Evolutionary conservation across 2,329 filamentous ascomycete species (phyloP).

Genomic region (Scytalidium lignicola): DNA sequence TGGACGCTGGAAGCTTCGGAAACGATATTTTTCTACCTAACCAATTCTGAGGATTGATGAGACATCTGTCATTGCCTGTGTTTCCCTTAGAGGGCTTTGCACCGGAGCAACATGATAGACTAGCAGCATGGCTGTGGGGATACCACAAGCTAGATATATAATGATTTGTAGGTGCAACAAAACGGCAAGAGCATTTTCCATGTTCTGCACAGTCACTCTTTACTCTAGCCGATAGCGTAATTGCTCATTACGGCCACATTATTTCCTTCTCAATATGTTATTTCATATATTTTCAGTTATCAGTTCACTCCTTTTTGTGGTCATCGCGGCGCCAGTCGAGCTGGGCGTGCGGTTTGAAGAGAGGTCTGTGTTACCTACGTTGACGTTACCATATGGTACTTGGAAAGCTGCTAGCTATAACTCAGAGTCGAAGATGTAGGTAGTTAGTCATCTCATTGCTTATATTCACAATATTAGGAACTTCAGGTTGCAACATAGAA

Average conservation of each 20-base stretch:
- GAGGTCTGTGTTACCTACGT: conserved; percentile 18
- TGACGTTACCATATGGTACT: conserved; percentile 29
- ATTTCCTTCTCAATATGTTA: background rate
- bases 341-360: background rate
- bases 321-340: background rate
- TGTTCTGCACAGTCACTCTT: too few relatives aligned
- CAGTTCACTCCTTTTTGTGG: background rate
- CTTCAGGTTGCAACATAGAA: too few relatives aligned
- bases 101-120: too few relatives aligned
- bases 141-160: too few relatives aligned
- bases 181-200: too few relatives aligned
- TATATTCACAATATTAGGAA: background rate
- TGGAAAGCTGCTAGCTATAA: conserved; percentile 28
- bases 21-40: background rate
- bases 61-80: too few relatives aligned
- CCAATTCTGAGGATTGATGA: background rate
- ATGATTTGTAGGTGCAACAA: too few relatives aligned
- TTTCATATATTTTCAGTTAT: background rate
- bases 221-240: too few relatives aligned
- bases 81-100: too few relatives aligned
- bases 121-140: too few relatives aligned
- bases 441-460: background rate
- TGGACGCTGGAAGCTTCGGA: background rate
- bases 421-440: conserved; percentile 23
- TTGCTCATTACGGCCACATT: background rate